Evolutionary conservation across 805 yeast genomes (phyloP), one percentile per base, ranked within the genome.

Genomic region (Suhomyces faveliae): DNA sequence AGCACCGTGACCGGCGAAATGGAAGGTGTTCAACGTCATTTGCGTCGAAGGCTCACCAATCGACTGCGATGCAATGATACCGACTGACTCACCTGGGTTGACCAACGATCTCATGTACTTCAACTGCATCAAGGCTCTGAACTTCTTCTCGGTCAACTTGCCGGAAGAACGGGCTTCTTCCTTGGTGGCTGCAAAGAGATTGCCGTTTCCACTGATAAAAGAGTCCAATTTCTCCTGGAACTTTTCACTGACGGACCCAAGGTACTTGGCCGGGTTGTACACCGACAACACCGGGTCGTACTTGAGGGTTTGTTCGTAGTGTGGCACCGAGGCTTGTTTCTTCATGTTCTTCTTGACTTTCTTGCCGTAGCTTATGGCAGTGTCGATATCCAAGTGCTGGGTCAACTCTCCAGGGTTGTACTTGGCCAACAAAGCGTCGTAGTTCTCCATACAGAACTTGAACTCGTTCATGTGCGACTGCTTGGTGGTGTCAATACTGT

Each of bases 1-100:
- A 49, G 99, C 99, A 83, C 99, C 99, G 74, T 95, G 99, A 68
- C 99, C 99, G 60, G 99, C 99, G 64, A 94, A 94, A 77, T 94
- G 96, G 89, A 89, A 89, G 41, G 96, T 89, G 68, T 89, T 89
- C 62, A 89, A 80, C 13, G 99, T 94, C 99, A 94, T 94, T 76
- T 94, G 99, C 3, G 99, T 94, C 4, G 97, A 89, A 44, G 99
- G 99, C 71, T 94, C 99, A 72, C 99, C 99, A 67, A 94, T 85
- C 46, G 97, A 90, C 73, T 94, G 98, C 19, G 97, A 87, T 6
- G 99, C 99, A 72, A 95, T 85, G 62, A 94, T 91, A 72, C 99
- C 99, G 47, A 94, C 98, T 44, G 97, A 83, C 69, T 94, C 99
- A 66, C 99, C 99, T 4, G 99, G 98, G 60, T 89, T 81, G 46